These are phyloP conservation scores for Terana coerulea DNA, from an alignment of 768 basidiomycete species.

Conservation along the genomic window DNA sequence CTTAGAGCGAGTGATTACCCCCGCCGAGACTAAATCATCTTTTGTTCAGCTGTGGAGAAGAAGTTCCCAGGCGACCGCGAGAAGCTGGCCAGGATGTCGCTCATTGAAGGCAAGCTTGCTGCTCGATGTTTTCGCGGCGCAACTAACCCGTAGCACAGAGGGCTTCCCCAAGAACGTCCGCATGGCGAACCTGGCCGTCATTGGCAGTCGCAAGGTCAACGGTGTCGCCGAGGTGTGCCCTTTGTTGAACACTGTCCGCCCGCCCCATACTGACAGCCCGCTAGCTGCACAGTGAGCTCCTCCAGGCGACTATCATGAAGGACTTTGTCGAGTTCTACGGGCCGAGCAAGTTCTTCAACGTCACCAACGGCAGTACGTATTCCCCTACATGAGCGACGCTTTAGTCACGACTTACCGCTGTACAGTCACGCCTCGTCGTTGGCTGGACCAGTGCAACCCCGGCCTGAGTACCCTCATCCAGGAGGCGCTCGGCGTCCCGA, in stretches of 20 bases:
- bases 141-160: conserved; percentile 42
- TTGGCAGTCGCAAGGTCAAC: conserved; percentile 86
- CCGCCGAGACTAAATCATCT: neutral
- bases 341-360: conserved; percentile 84
- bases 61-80: conserved; percentile 88
- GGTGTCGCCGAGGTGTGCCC: conserved; percentile 82
- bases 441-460: conserved; percentile 95
- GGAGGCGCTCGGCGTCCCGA: conserved; percentile 69
- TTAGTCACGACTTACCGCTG: neutral
- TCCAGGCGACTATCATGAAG: conserved; percentile 77
- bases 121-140: neutral
- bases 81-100: conserved; percentile 76
- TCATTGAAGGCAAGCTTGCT: conserved; percentile 71
- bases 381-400: neutral
- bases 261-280: neutral
- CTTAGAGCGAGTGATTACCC: neutral
- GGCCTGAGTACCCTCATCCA: conserved; percentile 82
- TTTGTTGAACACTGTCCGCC: neutral
- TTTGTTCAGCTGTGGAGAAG: conserved; percentile 69
- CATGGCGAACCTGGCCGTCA: conserved; percentile 90
- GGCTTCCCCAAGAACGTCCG: conserved; percentile 81
- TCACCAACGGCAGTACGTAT: conserved; percentile 85
- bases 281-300: conserved; percentile 84
- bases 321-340: conserved; percentile 96
- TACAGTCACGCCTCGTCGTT: conserved; percentile 85